Base-by-base conservation (phyloP, 257 asterid species). In the Solanum chaucha region DNA sequence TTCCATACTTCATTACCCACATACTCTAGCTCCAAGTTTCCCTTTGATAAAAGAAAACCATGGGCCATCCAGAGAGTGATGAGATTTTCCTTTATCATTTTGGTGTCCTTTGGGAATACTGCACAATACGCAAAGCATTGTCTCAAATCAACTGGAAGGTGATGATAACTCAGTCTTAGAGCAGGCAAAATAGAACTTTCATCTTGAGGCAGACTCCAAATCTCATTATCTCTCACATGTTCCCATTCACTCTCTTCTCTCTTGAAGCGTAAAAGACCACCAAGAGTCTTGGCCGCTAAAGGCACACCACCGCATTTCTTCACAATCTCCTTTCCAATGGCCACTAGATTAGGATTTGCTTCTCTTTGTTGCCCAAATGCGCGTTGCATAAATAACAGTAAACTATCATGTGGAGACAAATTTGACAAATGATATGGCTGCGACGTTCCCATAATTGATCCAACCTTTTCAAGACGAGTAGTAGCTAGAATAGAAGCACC, bases 121-220 rank as follows among this genome's bases (percentile, higher is more conserved):
- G 91, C 86, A 85, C 90, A 91, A 83, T 91, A 91, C 15, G 89
- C 88, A 87, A 90, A 90, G 44, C 91, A 88, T 8, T 61, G 90
- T 73, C 91, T 89, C 74, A 86, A 34, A 14, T 28, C 44, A n/a
- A 86, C 65, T 24, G 91, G 89, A 55, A 90, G 90, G 67, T 90
- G 89, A 61, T 86, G 90, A 83, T 90, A 90, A 82, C 94, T 90
- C 73, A 90, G 85, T 35, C 75, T 85, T 65, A 92, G 38, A 11
- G 88, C 86, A 11, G 90, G 90, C 72, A 86, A 10, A 15, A 91
- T 85, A 34, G 28, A 61, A 51, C 73, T 55, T 36, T 87, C 89
- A 44, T 72, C 91, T 58, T 80, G 84, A 13, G 87, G 82, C 20
- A 91, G 61, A 8, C 85, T 74, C 91, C 91, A 90, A 28, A 89